A percentile compares a stretch with the other conserved stretches of the same genome.
Conservation (phyloP, 148 eudicot species). For the Dianthus caryophyllus region DNA sequence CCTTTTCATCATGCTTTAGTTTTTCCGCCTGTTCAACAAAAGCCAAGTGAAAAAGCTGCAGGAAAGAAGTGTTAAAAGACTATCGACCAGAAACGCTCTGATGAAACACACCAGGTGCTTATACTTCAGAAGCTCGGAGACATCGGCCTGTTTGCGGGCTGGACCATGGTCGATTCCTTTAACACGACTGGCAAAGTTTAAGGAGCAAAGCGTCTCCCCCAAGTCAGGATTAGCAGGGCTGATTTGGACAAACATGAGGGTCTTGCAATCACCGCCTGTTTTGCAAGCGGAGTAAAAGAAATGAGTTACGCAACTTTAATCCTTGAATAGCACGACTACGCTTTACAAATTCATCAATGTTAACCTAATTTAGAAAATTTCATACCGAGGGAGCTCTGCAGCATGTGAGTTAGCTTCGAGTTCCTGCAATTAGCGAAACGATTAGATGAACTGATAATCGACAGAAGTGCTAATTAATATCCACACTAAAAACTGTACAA, state of each 20-base stretch:
- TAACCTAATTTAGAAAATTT: constrained; percentile 3
- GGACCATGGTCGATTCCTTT: constrained; percentile 91
- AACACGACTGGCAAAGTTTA: constrained; percentile 95
- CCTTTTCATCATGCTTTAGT: constrained; percentile 87
- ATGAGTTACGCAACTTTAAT: neutral
- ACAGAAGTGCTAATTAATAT: neutral
- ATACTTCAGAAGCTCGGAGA: constrained; percentile 71
- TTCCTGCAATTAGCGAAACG: constrained; percentile 48
- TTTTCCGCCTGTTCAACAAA: constrained; percentile 64
- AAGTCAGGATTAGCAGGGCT: constrained; percentile 67
- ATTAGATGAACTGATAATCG: neutral
- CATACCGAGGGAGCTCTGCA: constrained; percentile 96
- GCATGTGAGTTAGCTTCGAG: constrained; percentile 91
- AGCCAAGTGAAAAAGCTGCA: neutral
- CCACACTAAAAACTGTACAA: constrained; percentile 3
- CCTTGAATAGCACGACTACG: neutral
- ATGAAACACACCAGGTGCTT: constrained; percentile 69
- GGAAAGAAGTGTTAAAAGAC: neutral
- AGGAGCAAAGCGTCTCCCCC: constrained; percentile 89
- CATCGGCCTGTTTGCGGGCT: constrained; percentile 77
- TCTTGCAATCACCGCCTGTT: constrained; percentile 93
- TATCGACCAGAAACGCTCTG: neutral
- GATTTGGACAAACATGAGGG: constrained; percentile 91
- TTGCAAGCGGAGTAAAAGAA: neutral
- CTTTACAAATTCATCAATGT: neutral